Base-by-base conservation (phyloP, 257 asterid species). In the Perilla frutescens region DNA sequence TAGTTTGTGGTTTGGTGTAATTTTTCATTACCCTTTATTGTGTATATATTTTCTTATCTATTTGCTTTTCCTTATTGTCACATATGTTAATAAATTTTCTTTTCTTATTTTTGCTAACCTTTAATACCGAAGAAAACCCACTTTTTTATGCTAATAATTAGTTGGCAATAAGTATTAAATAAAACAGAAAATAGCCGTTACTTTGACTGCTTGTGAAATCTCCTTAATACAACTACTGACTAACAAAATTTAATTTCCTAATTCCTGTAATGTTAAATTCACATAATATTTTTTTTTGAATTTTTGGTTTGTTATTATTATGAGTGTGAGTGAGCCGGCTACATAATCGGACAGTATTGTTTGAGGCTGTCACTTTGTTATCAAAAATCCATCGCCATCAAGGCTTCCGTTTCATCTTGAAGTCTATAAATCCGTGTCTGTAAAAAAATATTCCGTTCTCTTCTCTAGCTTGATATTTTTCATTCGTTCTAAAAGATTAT, bases 141-240 rank as follows among this genome's bases (percentile, higher is more conserved):
- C 66, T 60, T 3, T 60, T 13, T 26, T 43, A 62, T 62, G 68
- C 68, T 43, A 20, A 62, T 53, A 62, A 62, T 15, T 62, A 41
- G 39, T 62, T 41, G 68, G 68, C 53, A 62, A 62, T 41, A 41
- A 41, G 39, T 9, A 41, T 40, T 8, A 62, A 36, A 62, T 41
- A 14, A 8, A 41, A 41, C 9, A 3, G 4, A 43, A 12, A 41
- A 8, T 41, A 62, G 53, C 39, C 54, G 54, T 62, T 62, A 5
- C 39, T 2, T 40, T 62, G 53, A 62, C 36, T 43, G 43, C 54
- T 8, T 8, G 37, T 62, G 51, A 41, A 62, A 62, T 41, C 20
- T 41, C 53, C 39, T 41, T 4, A 8, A 40, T 62, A 62, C 51
- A 3, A 62, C 51, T 8, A 6, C 6, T 47, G 20, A 60, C 7